A percentile compares a stretch with the other conserved stretches of the same genome.
phyloP scores from a whole-genome alignment of 192 early-diverging fungal genomes.

The Allomyces macrogynus region DNA sequence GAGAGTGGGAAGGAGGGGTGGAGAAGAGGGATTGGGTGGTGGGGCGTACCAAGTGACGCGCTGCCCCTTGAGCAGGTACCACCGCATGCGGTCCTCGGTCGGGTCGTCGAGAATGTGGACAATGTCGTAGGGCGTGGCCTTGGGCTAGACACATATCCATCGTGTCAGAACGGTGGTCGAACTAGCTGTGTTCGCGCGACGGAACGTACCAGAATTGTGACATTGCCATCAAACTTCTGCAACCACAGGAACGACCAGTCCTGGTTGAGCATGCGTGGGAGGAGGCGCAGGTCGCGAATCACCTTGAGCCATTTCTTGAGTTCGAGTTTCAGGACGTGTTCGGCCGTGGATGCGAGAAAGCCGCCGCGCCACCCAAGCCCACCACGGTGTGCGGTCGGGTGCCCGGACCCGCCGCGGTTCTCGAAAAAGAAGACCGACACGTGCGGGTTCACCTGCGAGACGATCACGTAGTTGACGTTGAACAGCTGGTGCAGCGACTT shows the following conservation, averaged over 20 bases:
- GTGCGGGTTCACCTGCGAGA: conserved; percentile 78
- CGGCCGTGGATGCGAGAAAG: conserved; percentile 55
- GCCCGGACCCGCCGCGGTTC: conserved; percentile 50
- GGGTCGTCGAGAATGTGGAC: conserved; percentile 1
- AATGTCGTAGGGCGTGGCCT: background rate
- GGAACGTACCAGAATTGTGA: conserved; percentile 52
- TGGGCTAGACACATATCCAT: background rate
- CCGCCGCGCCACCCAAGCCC: conserved; percentile 74
- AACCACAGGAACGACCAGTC: conserved; percentile 69
- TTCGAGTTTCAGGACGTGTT: conserved; percentile 65
- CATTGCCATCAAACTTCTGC: conserved; percentile 76
- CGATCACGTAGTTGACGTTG: conserved; percentile 71
- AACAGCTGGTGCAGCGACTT: conserved; percentile 50
- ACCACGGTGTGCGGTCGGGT: conserved; percentile 44
- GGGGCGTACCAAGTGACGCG: conserved; percentile 44
- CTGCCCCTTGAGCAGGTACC: conserved; percentile 32
- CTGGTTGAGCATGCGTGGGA: conserved; percentile 52
- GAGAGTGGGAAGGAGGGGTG: too few relatives aligned
- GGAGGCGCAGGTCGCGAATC: conserved; percentile 51
- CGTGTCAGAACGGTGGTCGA: too few relatives aligned
- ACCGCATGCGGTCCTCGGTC: conserved; percentile 29
- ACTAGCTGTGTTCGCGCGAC: too few relatives aligned
- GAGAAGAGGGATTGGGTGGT: conserved; percentile 4
- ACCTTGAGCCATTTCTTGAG: conserved; percentile 69
- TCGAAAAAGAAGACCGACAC: conserved; percentile 70